Evolutionary conservation across 129 eudicot genomes (phyloP), one percentile per base, ranked within the genome.

Genomic region (Pseudognaphalium luteoalbum): DNA sequence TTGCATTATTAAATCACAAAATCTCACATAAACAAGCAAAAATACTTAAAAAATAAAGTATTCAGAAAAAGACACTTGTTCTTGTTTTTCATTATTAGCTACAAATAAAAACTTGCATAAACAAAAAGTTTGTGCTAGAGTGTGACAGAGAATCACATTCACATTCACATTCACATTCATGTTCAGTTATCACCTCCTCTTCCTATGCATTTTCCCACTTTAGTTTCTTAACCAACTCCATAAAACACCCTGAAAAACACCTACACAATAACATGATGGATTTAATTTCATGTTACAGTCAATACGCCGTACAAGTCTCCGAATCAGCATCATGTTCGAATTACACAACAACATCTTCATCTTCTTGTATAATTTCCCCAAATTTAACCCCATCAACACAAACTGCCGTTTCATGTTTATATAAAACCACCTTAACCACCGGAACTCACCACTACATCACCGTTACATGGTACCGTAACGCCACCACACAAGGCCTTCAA

Each of bases 241-340:
- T 64, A 64, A 12, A 64, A 32, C 60, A 73, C 16, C 30, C 9
- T 16, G 6, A 28, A 20, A 19, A 12, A 41, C 28, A 73, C 10
- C 50, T 16, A 71, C 2, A n/a, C 50, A 7, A 42, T 67, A 68
- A 61, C 54, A 93, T 93, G 98, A 87, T 96, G 86, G 97, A 93
- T 67, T 86, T 93, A 30, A 89, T 87, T 11, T 78, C 97, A 28
- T 93, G 98, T 79, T 87, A 85, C 69, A 88, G 90, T 73, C 97
- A 93, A 81, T 85, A 90, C 73, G 87, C 97, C 57, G 74, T 87
- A 3, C 90, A 87, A 72, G 81, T 93, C n/a, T 82, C 97, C 52
- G 97, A 88, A 71, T 74, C 91, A 0, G 78, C 92, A 2, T 85
- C 98, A 7, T 93, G 97, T 75, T 86, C 96, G 6, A 76, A 66